Conservation (phyloP, 2,329 filamentous ascomycete species). For the Pseudogymnoascus verrucosus region DNA sequence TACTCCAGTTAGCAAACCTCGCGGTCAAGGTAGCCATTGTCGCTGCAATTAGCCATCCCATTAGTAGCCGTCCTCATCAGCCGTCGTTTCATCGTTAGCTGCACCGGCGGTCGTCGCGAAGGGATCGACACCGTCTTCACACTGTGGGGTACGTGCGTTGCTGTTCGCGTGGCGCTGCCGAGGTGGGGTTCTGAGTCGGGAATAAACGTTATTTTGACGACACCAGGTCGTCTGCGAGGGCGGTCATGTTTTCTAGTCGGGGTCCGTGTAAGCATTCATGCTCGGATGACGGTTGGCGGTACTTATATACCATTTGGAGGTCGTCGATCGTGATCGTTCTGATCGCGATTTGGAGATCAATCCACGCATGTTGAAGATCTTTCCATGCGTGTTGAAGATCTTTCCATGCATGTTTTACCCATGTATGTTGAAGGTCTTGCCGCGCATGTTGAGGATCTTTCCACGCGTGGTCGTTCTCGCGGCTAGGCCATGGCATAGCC, state of each 20-base stretch:
- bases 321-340: background rate
- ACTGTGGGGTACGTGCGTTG: slow-evolving; percentile 1
- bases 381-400: background rate
- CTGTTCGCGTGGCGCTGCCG: background rate
- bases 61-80: background rate
- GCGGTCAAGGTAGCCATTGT: background rate
- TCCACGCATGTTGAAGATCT: background rate
- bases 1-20: background rate
- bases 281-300: background rate
- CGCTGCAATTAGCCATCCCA: background rate
- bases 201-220: background rate
- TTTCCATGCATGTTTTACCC: background rate
- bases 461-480: background rate
- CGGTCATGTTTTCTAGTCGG: background rate
- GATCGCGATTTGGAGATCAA: background rate
- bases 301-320: background rate
- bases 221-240: background rate
- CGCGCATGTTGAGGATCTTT: background rate
- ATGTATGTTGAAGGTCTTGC: background rate
- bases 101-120: background rate
- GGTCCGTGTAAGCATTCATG: background rate
- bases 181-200: background rate
- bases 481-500: background rate
- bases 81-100: background rate
- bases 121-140: slow-evolving; percentile 3